Evolutionary conservation across 768 basidiomycete species (phyloP).

Genomic region (Trametes sanguinea): DNA sequence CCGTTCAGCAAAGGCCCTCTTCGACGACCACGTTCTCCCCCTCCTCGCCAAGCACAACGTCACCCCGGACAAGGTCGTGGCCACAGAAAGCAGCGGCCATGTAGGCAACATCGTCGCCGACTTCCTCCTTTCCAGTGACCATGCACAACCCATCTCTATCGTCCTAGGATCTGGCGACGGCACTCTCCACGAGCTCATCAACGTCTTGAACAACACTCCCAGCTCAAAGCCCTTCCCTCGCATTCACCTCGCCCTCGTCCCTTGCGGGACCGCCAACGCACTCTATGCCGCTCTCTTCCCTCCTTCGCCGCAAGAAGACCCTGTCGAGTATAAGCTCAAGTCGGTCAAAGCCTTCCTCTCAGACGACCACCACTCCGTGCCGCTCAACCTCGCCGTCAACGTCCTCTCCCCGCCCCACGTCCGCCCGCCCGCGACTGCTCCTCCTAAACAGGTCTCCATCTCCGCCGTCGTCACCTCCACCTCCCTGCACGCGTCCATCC

Average conservation of each 20-base stretch:
- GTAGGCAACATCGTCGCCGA: conserved; percentile 51
- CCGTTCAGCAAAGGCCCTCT: conserved; percentile 53
- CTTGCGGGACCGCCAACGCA: conserved; percentile 93
- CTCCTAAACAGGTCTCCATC: conserved; percentile 32
- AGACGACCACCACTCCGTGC: conserved; percentile 27
- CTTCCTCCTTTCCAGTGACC: conserved; percentile 36
- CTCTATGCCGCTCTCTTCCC: conserved; percentile 80
- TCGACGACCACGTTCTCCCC: conserved; percentile 64
- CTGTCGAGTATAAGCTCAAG: conserved; percentile 48
- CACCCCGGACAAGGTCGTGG: conserved; percentile 42
- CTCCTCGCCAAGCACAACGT: conserved; percentile 49
- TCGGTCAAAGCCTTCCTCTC: conserved; percentile 57
- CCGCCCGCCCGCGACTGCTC: conserved; percentile 19
- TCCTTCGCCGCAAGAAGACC: conserved; percentile 34
- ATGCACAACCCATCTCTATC: conserved; percentile 43
- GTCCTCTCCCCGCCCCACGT: conserved; percentile 40
- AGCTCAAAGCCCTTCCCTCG: conserved; percentile 12
- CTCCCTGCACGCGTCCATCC: conserved; percentile 80
- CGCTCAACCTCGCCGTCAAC: conserved; percentile 58
- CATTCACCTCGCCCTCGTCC: conserved; percentile 56
- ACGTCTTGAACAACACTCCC: conserved; percentile 42
- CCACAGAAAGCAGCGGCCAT: conserved; percentile 55
- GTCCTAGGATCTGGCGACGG: conserved; percentile 87
- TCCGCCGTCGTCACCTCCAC: conserved; percentile 90
- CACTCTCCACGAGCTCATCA: conserved; percentile 87